Conservation (phyloP, 345 rosid species). For the Populus nigra region DNA sequence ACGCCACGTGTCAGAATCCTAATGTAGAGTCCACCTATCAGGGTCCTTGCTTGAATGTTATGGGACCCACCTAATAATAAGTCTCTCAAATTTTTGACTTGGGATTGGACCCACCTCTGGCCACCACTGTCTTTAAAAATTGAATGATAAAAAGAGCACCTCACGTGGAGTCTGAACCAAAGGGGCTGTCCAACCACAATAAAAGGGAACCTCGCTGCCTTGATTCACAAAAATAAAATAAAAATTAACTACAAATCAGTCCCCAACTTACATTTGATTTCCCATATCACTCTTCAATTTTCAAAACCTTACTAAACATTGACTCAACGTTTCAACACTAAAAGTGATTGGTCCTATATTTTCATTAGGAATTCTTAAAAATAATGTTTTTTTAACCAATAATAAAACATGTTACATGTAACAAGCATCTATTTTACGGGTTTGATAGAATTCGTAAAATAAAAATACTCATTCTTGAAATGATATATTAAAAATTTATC, state of each 20-base stretch:
- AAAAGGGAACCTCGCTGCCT: conserved; percentile 25
- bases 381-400: not conserved
- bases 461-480: too few relatives aligned
- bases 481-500: too few relatives aligned
- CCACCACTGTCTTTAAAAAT: conserved; percentile 96
- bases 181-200: conserved; percentile 76
- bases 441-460: rapidly evolving
- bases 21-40: not conserved
- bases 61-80: conserved; percentile 9
- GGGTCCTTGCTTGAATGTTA: not conserved
- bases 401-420: too few relatives aligned
- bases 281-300: not conserved
- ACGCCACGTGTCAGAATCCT: not conserved
- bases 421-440: too few relatives aligned
- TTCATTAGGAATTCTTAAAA: not conserved
- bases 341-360: not conserved
- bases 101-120: conserved; percentile 61
- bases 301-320: not conserved
- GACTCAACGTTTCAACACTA: not conserved
- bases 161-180: conserved; percentile 99
- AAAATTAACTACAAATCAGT: not conserved
- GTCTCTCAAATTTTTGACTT: conserved; percentile 51
- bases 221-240: conserved; percentile 18
- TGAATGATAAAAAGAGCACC: conserved; percentile 97
- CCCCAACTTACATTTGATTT: not conserved